Base-by-base conservation (phyloP, 2,329 filamentous ascomycete species). In the Polytolypa hystricis region DNA sequence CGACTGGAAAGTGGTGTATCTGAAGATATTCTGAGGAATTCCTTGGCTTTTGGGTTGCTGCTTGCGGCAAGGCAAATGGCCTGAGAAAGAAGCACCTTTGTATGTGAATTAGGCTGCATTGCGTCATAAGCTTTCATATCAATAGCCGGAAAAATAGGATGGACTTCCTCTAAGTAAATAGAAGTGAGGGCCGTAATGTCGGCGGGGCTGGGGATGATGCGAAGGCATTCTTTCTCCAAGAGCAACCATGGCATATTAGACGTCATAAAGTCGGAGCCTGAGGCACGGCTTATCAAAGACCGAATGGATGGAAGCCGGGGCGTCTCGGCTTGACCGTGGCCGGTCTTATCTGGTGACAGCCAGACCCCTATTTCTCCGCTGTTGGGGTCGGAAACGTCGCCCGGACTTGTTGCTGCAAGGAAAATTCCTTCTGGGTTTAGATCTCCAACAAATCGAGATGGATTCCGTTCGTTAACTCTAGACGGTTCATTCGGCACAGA, bases 401-500 rank as follows among this genome's bases (percentile, higher is more conserved):
- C 53, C 16, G 62, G 56, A 37, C 58, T 62, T 2, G 69, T 70
- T 1, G 69, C 71, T 44, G 74, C 70, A 45, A 73, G 61, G 38
- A 78, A 73, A 50, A 77, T 70, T 40, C 69, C 69, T 49, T 77
- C 73, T 2, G 73, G 74, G 44, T 74, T 77, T 18, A 75, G 47
- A 46, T 77, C 73, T 12, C 73, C 71, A 25, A 77, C 67, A 37
- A 75, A 16, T 21, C 20, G 19, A 29, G 31, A 20, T 16, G 18
- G 16, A 14, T 29, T 29, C 8, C 35, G 31, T 9, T 32, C 30
- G n/a, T n/a, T 7, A 25, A n/a, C 7, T 25, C 21, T 25, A 25
- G 21, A n/a, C n/a, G n/a, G 21, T 7, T 25, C 21, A 25, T n/a
- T n/a, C 21, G n/a, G 7, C 7, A 25, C 7, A 25, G 21, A 7